A percentile compares a stretch with the other conserved stretches of the same genome.
phyloP scores from a whole-genome alignment of 1,284 basidiomycete species.

The Cutaneotrichosporon mucoides region DNA sequence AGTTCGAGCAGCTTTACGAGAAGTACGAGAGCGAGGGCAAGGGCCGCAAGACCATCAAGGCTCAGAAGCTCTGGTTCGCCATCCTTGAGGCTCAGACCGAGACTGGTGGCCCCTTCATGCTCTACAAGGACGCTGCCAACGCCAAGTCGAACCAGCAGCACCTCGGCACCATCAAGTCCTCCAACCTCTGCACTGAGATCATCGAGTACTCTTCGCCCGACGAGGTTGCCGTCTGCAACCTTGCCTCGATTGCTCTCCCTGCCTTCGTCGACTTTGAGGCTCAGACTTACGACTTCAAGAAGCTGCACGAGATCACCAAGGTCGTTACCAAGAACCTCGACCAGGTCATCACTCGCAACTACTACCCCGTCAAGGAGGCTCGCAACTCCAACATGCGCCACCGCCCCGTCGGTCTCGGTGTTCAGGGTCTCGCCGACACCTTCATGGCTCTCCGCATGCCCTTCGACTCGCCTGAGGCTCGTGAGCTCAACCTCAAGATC shows the following conservation, averaged over 20 bases:
- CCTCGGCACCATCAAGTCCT: conserved; percentile 98
- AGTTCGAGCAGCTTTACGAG: conserved; percentile 87
- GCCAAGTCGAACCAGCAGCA: conserved; percentile 98
- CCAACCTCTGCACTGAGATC: conserved; percentile 98
- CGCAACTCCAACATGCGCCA: conserved; percentile 93
- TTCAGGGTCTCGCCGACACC: conserved; percentile 95
- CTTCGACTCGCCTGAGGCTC: conserved; percentile 86
- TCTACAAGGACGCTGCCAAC: conserved; percentile 91
- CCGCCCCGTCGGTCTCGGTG: conserved; percentile 95
- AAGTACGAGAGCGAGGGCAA: conserved; percentile 90
- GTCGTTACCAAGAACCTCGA: conserved; percentile 91
- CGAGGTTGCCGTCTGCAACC: conserved; percentile 98
- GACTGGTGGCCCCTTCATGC: conserved; percentile 97
- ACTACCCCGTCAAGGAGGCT: conserved; percentile 88
- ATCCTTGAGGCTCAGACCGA: conserved; percentile 96
- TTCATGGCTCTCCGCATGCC: conserved; percentile 98
- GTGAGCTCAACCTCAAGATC: conserved; percentile 88
- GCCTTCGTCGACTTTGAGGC: conserved; percentile 65
- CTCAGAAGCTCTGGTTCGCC: conserved; percentile 99
- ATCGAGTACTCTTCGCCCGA: conserved; percentile 98
- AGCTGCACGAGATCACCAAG: conserved; percentile 90
- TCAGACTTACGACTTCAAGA: conserved; percentile 78
- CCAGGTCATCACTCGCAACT: conserved; percentile 48
- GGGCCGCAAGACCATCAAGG: conserved; percentile 77
- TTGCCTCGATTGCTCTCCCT: conserved; percentile 94